phyloP scores from a whole-genome alignment of 2,329 filamentous ascomycete species.

The Acarospora socialis region DNA sequence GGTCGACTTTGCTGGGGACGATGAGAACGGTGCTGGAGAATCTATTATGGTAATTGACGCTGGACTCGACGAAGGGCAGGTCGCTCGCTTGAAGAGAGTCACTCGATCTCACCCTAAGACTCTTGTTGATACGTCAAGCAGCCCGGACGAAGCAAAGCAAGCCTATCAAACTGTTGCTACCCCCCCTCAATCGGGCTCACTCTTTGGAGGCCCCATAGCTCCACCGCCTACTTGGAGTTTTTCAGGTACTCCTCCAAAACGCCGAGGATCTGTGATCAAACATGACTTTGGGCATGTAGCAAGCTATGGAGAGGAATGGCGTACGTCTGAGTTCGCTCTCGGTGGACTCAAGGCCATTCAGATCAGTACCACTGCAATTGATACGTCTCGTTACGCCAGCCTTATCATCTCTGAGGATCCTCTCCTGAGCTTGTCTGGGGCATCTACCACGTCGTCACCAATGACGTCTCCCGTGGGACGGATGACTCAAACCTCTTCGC shows the following conservation, averaged over 20 bases:
- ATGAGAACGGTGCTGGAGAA: slow-evolving; percentile 64
- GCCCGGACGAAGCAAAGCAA: slow-evolving; percentile 12
- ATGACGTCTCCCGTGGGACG: slow-evolving; percentile 39
- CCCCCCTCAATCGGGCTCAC: slow-evolving; percentile 23
- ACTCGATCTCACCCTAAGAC: slow-evolving; percentile 36
- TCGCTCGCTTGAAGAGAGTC: slow-evolving; percentile 41
- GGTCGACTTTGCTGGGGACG: slow-evolving; percentile 77
- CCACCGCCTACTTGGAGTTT: slow-evolving; percentile 17
- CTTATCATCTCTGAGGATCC: slow-evolving; percentile 68
- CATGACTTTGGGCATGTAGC: slow-evolving; percentile 21
- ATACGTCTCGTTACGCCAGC: slow-evolving; percentile 58
- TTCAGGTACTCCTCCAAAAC: no score
- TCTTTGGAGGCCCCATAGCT: slow-evolving; percentile 35
- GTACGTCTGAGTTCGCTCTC: slow-evolving; percentile 45
- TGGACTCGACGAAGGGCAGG: slow-evolving; percentile 47
- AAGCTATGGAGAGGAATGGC: slow-evolving; percentile 49
- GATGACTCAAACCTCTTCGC: slow-evolving; percentile 27
- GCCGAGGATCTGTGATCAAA: no score
- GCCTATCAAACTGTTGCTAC: slow-evolving; percentile 13
- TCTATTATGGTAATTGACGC: slow-evolving; percentile 59
- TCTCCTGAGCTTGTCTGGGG: slow-evolving; percentile 44
- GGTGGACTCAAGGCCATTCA: slow-evolving; percentile 44
- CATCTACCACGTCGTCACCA: slow-evolving; percentile 38
- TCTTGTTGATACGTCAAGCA: slow-evolving; percentile 3
- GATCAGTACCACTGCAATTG: slow-evolving; percentile 57